Conservation (phyloP, 352 stramenopile genomes). For the Pythium phragmitis region DNA sequence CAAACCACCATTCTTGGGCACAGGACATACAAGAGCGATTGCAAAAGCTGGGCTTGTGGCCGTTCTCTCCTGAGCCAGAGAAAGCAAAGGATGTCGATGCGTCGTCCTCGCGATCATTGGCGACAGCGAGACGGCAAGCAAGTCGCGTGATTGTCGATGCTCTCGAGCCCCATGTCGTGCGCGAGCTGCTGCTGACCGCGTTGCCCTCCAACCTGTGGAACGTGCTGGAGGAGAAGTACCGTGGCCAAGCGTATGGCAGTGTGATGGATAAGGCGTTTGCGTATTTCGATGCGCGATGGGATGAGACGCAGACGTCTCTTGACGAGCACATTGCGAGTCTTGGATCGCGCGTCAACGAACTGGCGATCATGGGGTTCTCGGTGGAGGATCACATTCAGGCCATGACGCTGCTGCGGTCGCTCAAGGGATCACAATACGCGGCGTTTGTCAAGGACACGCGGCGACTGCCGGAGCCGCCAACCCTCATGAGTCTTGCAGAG, state of each 20-base stretch:
- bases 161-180: constrained; percentile 26
- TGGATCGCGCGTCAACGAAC: constrained; percentile 3
- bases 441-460: neutral
- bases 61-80: neutral
- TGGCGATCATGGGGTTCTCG: constrained; percentile 20
- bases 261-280: constrained; percentile 29
- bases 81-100: neutral
- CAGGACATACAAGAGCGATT: constrained; percentile 4
- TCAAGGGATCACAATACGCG: constrained; percentile 15
- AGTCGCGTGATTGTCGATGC: constrained; percentile 22
- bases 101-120: neutral
- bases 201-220: constrained; percentile 22
- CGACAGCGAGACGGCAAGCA: neutral
- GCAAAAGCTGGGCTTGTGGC: constrained; percentile 14
- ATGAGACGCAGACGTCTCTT: constrained; percentile 6
- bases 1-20: constrained; percentile 18
- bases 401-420: constrained; percentile 20
- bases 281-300: constrained; percentile 16
- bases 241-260: constrained; percentile 13
- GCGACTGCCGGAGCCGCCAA: neutral
- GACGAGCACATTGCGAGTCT: constrained; percentile 13
- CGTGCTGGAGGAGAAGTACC: constrained; percentile 18
- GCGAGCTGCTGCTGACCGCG: constrained; percentile 22
- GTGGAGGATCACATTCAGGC: constrained; percentile 21
- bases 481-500: constrained; percentile 8